Evolutionary conservation across 352 stramenopile genomes (phyloP).

Genomic region (Phytophthora citricola): DNA sequence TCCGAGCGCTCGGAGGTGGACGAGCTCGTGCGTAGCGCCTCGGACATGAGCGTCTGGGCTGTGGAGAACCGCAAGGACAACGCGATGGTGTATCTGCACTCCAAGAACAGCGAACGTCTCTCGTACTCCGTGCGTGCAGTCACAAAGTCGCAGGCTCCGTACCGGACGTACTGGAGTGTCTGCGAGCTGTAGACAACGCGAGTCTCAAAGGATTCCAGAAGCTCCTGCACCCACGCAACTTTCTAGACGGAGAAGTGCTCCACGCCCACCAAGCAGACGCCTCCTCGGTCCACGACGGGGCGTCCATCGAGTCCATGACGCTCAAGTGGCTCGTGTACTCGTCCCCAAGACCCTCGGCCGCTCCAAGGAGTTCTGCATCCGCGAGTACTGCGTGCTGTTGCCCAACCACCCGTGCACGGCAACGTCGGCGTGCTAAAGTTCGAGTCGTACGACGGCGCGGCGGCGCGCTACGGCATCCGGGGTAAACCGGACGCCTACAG

Average conservation of each 20-base stretch:
- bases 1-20: conserved; percentile 75
- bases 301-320: conserved; percentile 65
- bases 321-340: conserved; percentile 88
- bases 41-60: conserved; percentile 79
- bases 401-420: conserved; percentile 64
- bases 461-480: conserved; percentile 75
- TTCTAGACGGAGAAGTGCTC: conserved; percentile 83
- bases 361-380: conserved; percentile 84
- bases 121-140: conserved; percentile 79
- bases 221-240: conserved; percentile 74
- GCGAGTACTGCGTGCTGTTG: conserved; percentile 80
- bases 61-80: conserved; percentile 74
- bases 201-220: conserved; percentile 77
- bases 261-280: conserved; percentile 53
- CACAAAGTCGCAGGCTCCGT: conserved; percentile 70
- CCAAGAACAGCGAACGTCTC: conserved; percentile 85
- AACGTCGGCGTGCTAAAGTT: conserved; percentile 77
- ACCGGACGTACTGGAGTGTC: conserved; percentile 79
- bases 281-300: conserved; percentile 12
- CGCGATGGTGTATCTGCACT: conserved; percentile 76
- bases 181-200: conserved; percentile 67
- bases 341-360: conserved; percentile 77
- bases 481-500: conserved; percentile 80
- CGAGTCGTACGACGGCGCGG: conserved; percentile 83
- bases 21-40: conserved; percentile 65